phyloP scores from a whole-genome alignment of 768 basidiomycete species.

The Crepidotus variabilis region DNA sequence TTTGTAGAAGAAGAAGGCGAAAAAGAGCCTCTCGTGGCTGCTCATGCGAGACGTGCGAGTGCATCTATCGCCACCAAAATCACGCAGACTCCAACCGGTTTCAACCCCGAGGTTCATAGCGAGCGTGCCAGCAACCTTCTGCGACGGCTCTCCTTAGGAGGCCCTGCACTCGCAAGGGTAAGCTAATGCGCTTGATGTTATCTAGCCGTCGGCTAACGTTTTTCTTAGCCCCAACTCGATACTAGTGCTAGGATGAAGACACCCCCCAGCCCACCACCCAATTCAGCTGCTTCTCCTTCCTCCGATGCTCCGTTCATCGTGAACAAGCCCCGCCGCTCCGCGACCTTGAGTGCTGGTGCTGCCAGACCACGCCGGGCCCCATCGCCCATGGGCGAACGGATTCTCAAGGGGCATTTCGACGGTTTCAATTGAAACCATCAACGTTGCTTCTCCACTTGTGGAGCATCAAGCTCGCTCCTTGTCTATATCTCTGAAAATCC shows the following conservation, averaged over 20 bases:
- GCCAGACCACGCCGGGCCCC: conserved; percentile 62
- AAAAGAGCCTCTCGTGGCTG: conserved; percentile 36
- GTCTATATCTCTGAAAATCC: conserved; percentile 9
- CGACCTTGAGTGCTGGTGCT: conserved; percentile 46
- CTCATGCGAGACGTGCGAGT: conserved; percentile 62
- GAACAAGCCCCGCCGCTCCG: conserved; percentile 50
- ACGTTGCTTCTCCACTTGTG: conserved; percentile 2
- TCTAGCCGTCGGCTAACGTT: conserved; percentile 12
- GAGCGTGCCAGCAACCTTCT: conserved; percentile 72
- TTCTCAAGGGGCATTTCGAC: conserved; percentile 89
- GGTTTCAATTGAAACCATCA: conserved; percentile 64
- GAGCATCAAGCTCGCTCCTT: conserved; percentile 9
- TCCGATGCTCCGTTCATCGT: conserved; percentile 24
- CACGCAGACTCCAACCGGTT: conserved; percentile 35
- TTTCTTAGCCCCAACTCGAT: conserved; percentile 25
- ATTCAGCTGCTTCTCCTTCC: conserved; percentile 41
- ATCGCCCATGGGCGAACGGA: conserved; percentile 88
- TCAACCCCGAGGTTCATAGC: conserved; percentile 34
- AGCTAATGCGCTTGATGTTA: conserved; percentile 18
- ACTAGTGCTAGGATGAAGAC: conserved; percentile 21
- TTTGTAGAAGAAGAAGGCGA: conserved; percentile 32
- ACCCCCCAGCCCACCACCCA: conserved; percentile 49
- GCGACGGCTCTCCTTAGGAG: conserved; percentile 71
- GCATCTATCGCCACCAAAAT: conserved; percentile 52
- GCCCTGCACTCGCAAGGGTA: conserved; percentile 53